Conservation (phyloP, 1,284 basidiomycete species). For the Porodaedalea pini region DNA sequence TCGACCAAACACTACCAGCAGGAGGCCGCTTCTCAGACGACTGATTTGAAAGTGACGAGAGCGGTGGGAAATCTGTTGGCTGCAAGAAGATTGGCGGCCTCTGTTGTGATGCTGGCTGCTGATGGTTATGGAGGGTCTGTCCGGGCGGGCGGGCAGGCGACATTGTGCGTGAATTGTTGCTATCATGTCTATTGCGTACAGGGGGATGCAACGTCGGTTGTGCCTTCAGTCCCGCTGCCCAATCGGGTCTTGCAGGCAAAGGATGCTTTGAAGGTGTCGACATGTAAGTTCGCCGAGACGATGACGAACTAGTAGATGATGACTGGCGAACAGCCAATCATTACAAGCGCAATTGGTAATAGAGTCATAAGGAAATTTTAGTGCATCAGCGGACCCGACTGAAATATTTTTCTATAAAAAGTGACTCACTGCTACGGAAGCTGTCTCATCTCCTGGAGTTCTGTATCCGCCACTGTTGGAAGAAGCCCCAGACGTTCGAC, state of each 20-base stretch:
- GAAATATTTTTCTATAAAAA: slow-evolving; percentile 22
- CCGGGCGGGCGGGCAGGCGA: slow-evolving; percentile 36
- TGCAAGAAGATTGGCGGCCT: slow-evolving; percentile 45
- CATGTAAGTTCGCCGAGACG: slow-evolving; percentile 68
- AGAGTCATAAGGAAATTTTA: slow-evolving; percentile 10
- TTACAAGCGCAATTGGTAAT: slow-evolving; percentile 10
- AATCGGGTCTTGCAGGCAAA: slow-evolving; percentile 74
- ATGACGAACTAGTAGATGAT: slow-evolving; percentile 73
- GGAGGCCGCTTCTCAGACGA: slow-evolving; percentile 49
- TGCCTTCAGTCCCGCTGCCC: slow-evolving; percentile 77
- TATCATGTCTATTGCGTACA: slow-evolving; percentile 43
- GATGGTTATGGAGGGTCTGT: slow-evolving; percentile 34
- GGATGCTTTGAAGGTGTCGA: slow-evolving; percentile 74
- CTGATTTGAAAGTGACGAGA: slow-evolving; percentile 40
- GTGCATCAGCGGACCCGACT: slow-evolving; percentile 18
- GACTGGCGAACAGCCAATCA: slow-evolving; percentile 37
- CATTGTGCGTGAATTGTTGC: slow-evolving; percentile 36
- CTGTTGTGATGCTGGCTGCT: slow-evolving; percentile 28
- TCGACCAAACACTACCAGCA: slow-evolving; percentile 66
- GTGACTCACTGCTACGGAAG: slow-evolving; percentile 65
- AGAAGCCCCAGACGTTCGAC: slow-evolving; percentile 45
- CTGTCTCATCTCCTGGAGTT: slow-evolving; percentile 69
- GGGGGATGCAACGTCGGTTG: slow-evolving; percentile 56
- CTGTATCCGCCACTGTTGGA: slow-evolving; percentile 50
- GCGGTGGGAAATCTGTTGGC: slow-evolving; percentile 68